Base-by-base conservation (phyloP, 495 filamentous ascomycete genomes). In the Penicillium tannophilum region DNA sequence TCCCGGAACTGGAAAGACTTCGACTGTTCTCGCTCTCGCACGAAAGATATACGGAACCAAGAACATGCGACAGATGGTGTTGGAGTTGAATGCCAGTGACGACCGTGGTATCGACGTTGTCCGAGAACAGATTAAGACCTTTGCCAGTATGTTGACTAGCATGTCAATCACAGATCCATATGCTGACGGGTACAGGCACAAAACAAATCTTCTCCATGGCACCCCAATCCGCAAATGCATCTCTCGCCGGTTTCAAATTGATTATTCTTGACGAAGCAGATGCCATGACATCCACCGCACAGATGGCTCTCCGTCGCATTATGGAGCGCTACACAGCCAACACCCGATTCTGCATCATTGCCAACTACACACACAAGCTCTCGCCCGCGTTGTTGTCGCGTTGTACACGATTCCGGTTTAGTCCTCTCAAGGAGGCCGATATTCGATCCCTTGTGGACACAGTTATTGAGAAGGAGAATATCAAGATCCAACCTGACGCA, bases 291-390 rank as follows among this genome's bases (percentile, higher is more conserved):
- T 84, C 89, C 20, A 91, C 92, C 0, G 94, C 94, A 16, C 94
- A 99, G 69, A 99, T 98, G 92, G 94, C 94, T 0, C 81, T 99
- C 28, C 86, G 94, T 60, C 78, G 94, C 44, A 99, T 99, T 56
- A 99, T 99, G 95, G 94, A 99, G 69, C 94, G 95, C 73, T 99
- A 98, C 76, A 99, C 94, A 0, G 91, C 92, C 58, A 98, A 99
- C 76, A 97, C 94, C 0, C 84, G 94, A 52, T 99, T 99, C 75
- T 97, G 93, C 76, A 91, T 99, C 65, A 97, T 99, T 57, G 95
- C 95, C 63, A 99, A 99, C 73, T 99, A 99, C 71, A 96, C 94
- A 31, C 94, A 99, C 77, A 99, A 98, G 72, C 86, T 99, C n/a
- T 93, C 90, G 6, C 93, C 94, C 0, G 94, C 94, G 0, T 79